Evolutionary conservation across 129 eudicot species (phyloP), one percentile per base, ranked within the genome.

Genomic region (Escallonia rubra): DNA sequence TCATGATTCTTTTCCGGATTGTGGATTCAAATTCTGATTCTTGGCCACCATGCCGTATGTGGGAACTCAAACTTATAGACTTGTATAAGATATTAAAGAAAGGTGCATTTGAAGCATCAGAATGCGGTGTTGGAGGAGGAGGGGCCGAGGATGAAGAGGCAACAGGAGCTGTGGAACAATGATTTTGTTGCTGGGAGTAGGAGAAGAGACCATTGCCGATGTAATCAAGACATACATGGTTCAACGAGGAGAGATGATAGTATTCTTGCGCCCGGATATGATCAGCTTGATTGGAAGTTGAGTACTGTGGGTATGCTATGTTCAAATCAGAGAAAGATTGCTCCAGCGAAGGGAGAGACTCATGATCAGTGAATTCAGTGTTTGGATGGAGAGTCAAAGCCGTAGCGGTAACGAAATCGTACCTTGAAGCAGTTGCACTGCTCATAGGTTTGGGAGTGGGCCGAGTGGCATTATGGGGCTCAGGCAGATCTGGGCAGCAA

Each of bases 191-290:
- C 67, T 87, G 97, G 5, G 76, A 66, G 70, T 68, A 79, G 0
- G 96, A 86, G 68, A 88, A 91, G 14, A 91, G 89, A 57, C 95
- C 90, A 56, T 86, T 86, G 47, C 98, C 98, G 10, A 58, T 56
- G 61, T 88, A 91, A 68, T 91, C 98, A 41, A 91, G 96, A 50
- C 89, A 91, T 0, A 83, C 89, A 57, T 72, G 94, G 66, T 78
- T 73, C 0, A 79, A 70, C 42, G 10, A 12, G 10, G 76, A 48
- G 55, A 88, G 84, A 56, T 88, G 87, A 40, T 56, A 62, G 72
- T 86, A 91, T 40, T 91, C 95, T 45, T 75, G 78, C 3, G 62
- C 56, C n/a, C 98, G 79, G 55, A 88, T 73, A 52, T 76, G 62
- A 70, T 91, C 98, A 57, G 95, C 95, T 48, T 65, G 83, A 62